phyloP scores from a whole-genome alignment of 805 yeast species.

The Jamesozyma piceae region DNA sequence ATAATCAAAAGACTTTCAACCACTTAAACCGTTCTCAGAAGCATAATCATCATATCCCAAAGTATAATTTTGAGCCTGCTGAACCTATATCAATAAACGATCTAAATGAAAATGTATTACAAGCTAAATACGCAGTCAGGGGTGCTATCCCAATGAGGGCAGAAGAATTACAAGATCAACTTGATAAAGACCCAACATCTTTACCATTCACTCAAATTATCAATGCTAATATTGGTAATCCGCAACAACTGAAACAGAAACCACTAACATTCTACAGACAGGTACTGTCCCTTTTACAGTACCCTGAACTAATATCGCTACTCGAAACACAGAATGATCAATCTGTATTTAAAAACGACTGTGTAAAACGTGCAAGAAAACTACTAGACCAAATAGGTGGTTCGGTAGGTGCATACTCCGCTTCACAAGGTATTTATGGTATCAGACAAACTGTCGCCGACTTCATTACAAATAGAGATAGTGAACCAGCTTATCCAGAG shows the following conservation, averaged over 20 bases:
- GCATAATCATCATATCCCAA: background rate
- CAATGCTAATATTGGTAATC: conserved; percentile 93
- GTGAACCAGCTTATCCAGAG: conserved; percentile 52
- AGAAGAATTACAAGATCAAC: conserved; percentile 60
- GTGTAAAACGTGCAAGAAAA: conserved; percentile 55
- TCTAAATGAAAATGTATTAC: conserved; percentile 63
- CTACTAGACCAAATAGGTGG: conserved; percentile 54
- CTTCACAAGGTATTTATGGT: conserved; percentile 75
- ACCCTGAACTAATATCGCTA: conserved; percentile 54
- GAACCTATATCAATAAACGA: conserved; percentile 38
- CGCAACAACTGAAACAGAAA: conserved; percentile 90
- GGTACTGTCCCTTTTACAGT: conserved; percentile 75
- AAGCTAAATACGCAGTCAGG: conserved; percentile 92
- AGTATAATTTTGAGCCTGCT: conserved; percentile 24
- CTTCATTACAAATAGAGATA: conserved; percentile 73
- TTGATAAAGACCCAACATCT: conserved; percentile 46
- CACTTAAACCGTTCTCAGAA: background rate
- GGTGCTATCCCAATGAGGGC: conserved; percentile 92
- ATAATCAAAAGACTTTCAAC: background rate
- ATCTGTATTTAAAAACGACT: conserved; percentile 49
- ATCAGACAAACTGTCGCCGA: conserved; percentile 73
- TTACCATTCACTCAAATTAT: conserved; percentile 73
- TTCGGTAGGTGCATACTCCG: conserved; percentile 91
- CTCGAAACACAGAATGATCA: conserved; percentile 10
- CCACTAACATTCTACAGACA: conserved; percentile 95